phyloP scores from a whole-genome alignment of 768 basidiomycete genomes.

The Gloeostereum incarnatum region DNA sequence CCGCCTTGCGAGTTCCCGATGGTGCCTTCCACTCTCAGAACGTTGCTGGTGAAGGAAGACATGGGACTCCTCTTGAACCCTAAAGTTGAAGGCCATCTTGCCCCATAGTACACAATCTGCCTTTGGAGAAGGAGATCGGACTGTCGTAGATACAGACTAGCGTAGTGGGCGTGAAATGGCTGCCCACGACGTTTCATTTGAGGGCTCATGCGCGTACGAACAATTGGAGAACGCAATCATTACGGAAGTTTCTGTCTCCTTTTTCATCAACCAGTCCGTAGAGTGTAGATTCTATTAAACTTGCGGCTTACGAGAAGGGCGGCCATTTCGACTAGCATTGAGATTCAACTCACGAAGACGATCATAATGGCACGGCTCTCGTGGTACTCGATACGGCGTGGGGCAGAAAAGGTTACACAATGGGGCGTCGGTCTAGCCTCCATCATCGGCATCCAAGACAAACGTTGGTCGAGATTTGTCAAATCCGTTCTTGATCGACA shows the following conservation, averaged over 20 bases:
- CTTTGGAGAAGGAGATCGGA: conserved; percentile 11
- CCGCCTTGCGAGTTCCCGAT: no score
- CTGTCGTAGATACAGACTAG: conserved; percentile 9
- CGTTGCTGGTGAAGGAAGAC: conserved; percentile 7
- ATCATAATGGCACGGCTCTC: conserved; percentile 12
- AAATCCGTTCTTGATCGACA: no score
- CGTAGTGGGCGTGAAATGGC: conserved; percentile 10
- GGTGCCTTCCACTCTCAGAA: conserved; percentile 15
- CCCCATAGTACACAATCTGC: conserved; percentile 7
- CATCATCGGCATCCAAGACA: no score
- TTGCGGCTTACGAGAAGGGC: conserved; percentile 10
- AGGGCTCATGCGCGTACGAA: not conserved
- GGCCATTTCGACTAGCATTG: conserved; percentile 14
- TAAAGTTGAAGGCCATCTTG: conserved; percentile 9
- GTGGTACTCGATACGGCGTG: conserved; percentile 11
- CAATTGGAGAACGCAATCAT: not conserved
- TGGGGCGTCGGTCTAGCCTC: conserved; percentile 6
- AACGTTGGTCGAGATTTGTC: no score
- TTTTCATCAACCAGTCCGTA: conserved; percentile 1
- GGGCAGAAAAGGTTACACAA: conserved; percentile 10
- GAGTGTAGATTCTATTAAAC: conserved; percentile 9
- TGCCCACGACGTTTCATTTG: not conserved
- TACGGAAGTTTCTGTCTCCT: not conserved
- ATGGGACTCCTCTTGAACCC: conserved; percentile 9
- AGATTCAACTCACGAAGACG: conserved; percentile 12